These are phyloP conservation scores for Abelmoschus esculentus DNA, from an alignment of 345 rosid genomes.

Conservation along the genomic window DNA sequence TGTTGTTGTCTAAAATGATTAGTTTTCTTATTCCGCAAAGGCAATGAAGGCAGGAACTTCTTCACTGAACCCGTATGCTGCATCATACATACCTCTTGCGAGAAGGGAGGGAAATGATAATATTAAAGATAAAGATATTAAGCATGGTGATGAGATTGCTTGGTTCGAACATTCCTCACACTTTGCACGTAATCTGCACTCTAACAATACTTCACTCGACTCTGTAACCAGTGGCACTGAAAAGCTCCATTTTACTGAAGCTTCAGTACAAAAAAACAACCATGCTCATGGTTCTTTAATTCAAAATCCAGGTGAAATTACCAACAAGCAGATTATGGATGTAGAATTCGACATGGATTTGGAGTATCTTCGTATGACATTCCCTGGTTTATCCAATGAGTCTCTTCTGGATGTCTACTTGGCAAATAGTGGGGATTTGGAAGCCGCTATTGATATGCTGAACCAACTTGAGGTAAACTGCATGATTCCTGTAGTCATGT, in stretches of 20 bases:
- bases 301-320: slow-evolving; percentile 18
- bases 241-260: slow-evolving; percentile 17
- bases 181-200: slow-evolving; percentile 25
- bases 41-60: slow-evolving; percentile 61
- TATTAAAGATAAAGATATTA: slow-evolving; percentile 8
- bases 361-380: slow-evolving; percentile 56
- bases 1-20: not conserved
- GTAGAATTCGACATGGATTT: slow-evolving; percentile 63
- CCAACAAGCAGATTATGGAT: slow-evolving; percentile 40
- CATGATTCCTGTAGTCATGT: not conserved
- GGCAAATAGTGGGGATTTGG: slow-evolving; percentile 69
- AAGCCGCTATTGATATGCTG: slow-evolving; percentile 78
- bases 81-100: slow-evolving; percentile 62
- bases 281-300: slow-evolving; percentile 32
- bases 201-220: slow-evolving; percentile 21
- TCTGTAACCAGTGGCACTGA: slow-evolving; percentile 22
- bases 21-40: slow-evolving; percentile 10
- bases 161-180: slow-evolving; percentile 26
- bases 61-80: slow-evolving; percentile 69
- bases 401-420: slow-evolving; percentile 65
- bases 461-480: slow-evolving; percentile 67
- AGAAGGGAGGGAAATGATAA: slow-evolving; percentile 39
- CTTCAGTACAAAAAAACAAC: slow-evolving; percentile 20
- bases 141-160: slow-evolving; percentile 20
- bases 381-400: slow-evolving; percentile 61